Percentiles rank a stretch among this genome's conserved stretches.
Conservation (phyloP, 495 filamentous ascomycete genomes). For the Aspergillus taichungensis region DNA sequence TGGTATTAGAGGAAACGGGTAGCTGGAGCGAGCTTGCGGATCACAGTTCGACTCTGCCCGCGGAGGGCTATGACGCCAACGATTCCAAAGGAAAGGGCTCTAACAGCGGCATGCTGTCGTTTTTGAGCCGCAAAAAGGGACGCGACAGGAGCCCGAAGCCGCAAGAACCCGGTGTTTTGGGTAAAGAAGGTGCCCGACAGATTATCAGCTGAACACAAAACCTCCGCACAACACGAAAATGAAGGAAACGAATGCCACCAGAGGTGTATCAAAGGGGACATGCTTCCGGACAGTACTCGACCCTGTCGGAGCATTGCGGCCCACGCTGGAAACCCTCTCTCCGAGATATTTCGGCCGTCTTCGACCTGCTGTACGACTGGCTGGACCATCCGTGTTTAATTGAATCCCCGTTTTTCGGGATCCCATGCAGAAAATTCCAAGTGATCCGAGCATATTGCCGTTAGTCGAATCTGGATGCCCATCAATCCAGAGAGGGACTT, state of each 20-base stretch:
- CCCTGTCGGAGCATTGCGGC: too few species aligned
- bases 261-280: too few species aligned
- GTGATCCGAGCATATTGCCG: too few species aligned
- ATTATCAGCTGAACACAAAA: constrained; percentile 33
- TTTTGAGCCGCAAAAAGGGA: constrained; percentile 81
- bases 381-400: not conserved
- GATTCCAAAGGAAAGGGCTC: constrained; percentile 40
- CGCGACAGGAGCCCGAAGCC: constrained; percentile 88
- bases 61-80: constrained; percentile 45
- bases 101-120: constrained; percentile 77
- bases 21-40: constrained; percentile 86
- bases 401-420: not conserved
- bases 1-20: constrained; percentile 79
- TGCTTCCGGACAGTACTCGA: too few species aligned
- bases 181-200: constrained; percentile 82
- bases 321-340: not conserved
- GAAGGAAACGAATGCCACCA: too few species aligned
- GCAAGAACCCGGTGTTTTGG: constrained; percentile 84
- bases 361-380: not conserved
- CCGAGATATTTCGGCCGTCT: not conserved
- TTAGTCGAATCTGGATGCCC: too few species aligned
- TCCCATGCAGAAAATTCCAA: too few species aligned
- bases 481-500: too few species aligned
- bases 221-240: not conserved
- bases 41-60: constrained; percentile 66